Base-by-base conservation (phyloP, 805 yeast genomes). In the Zygosaccharomyces bisporus region DNA sequence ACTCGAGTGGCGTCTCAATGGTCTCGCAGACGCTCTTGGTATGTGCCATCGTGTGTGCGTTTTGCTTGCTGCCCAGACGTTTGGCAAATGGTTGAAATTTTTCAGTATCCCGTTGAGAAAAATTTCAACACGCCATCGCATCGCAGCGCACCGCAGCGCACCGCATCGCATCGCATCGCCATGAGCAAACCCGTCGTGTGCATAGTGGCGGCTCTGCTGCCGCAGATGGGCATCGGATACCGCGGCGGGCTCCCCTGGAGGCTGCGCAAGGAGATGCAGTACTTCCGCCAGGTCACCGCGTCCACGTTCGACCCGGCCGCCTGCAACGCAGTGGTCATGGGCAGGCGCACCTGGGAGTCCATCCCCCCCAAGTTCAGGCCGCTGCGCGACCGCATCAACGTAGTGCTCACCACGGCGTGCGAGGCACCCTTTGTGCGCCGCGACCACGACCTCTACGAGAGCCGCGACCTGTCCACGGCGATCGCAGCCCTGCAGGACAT, bases 271-370 rank as follows among this genome's bases (percentile, higher is more conserved):
- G 99, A 93, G 62, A 86, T 93, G 84, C 79, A 80, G 59, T 93
- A 81, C 60, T 93, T 93, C 70, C 75, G 77, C 49, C 77, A 79
- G 46, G 82, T 87, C 12, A 93, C 99, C 0, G 66, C 80, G 2
- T 52, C 55, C 6, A 63, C 66, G 0, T 53, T 52, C 6, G 63
- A 72, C 20, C 61, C 67, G n/a, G 46, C 46, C 1, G 67, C 65
- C 48, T 57, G 52, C 31, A 87, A 88, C 60, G 95, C 86, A 0
- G 98, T 93, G 10, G 74, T 93, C 3, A 93, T 93, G 99, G 99
- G 99, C 10, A 75, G 97, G 47, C 85, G 81, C 59, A 91, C 98
- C 1, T 93, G 97, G 95, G 93, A 89, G 24, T 86, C 95, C 6
- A 90, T 93, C 24, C 98, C 99, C 0, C 49, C 66, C 1, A 81